Evolutionary conservation across 768 basidiomycete genomes (phyloP).

Genomic region (Boletus subparvulus): DNA sequence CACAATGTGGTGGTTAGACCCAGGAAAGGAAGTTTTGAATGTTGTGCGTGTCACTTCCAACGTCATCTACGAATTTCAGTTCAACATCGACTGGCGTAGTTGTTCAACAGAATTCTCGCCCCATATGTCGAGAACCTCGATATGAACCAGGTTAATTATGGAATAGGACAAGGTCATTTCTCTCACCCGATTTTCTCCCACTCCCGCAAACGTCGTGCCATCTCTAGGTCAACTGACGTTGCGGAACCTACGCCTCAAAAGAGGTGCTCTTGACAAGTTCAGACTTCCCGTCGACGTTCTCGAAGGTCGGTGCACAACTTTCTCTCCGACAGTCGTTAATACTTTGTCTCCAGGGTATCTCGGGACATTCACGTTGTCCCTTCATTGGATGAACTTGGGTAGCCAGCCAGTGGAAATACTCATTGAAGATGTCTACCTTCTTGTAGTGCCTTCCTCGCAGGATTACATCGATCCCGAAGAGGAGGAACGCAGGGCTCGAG

Average conservation of each 20-base stretch:
- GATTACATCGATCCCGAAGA: slow-evolving; percentile 74
- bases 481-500: slow-evolving; percentile 78
- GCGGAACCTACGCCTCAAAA: slow-evolving; percentile 83
- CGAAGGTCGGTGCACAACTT: slow-evolving; percentile 56
- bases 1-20: slow-evolving; percentile 85
- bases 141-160: slow-evolving; percentile 91
- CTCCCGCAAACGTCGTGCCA: slow-evolving; percentile 6
- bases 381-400: slow-evolving; percentile 87
- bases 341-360: slow-evolving; percentile 60
- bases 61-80: neutral
- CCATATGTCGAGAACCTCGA: slow-evolving; percentile 97
- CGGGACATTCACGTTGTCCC: slow-evolving; percentile 80
- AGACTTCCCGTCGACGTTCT: slow-evolving; percentile 92
- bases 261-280: slow-evolving; percentile 92
- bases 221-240: slow-evolving; percentile 70
- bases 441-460: slow-evolving; percentile 81
- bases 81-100: slow-evolving; percentile 33
- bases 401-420: slow-evolving; percentile 89
- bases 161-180: slow-evolving; percentile 74
- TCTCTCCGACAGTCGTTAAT: neutral
- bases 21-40: slow-evolving; percentile 81
- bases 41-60: slow-evolving; percentile 44
- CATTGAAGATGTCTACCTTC: slow-evolving; percentile 92
- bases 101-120: slow-evolving; percentile 89
- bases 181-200: neutral